Evolutionary conservation across 495 filamentous ascomycete species (phyloP).

Genomic region (Annulohypoxylon bovei): DNA sequence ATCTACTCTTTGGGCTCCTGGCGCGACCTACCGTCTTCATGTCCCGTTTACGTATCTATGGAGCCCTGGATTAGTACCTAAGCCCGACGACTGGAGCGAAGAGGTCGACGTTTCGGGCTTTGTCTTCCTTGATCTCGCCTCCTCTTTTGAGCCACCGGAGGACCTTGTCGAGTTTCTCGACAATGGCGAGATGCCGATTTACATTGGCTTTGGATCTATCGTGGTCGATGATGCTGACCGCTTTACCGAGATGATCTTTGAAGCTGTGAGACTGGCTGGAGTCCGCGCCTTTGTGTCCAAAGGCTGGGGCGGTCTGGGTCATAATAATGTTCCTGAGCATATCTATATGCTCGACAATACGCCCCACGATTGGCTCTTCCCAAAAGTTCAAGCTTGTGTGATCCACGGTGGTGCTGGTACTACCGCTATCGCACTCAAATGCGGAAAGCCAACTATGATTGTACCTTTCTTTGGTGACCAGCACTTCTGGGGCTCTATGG

Average conservation of each 20-base stretch:
- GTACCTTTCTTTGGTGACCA: conserved; percentile 80
- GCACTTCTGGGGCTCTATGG: conserved; percentile 83
- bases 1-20: conserved; percentile 72
- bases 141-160: conserved; percentile 65
- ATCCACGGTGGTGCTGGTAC: conserved; percentile 76
- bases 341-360: conserved; percentile 72
- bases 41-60: conserved; percentile 73
- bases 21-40: conserved; percentile 67
- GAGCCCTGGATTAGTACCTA: conserved; percentile 72
- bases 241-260: conserved; percentile 70
- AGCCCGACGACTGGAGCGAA: conserved; percentile 70
- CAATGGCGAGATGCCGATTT: conserved; percentile 65
- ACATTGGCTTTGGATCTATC: conserved; percentile 76
- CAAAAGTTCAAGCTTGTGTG: conserved; percentile 65
- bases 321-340: conserved; percentile 63
- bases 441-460: conserved; percentile 71
- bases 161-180: conserved; percentile 65
- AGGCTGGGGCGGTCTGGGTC: conserved; percentile 73
- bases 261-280: conserved; percentile 67
- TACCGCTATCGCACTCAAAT: conserved; percentile 71
- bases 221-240: conserved; percentile 72
- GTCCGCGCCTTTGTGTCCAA: conserved; percentile 71
- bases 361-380: conserved; percentile 76
- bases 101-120: conserved; percentile 73
- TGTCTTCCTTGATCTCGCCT: conserved; percentile 71